A percentile compares a stretch with the other conserved stretches of the same genome.
phyloP scores from a whole-genome alignment of 805 yeast species.

The Candida sanyiensis region DNA sequence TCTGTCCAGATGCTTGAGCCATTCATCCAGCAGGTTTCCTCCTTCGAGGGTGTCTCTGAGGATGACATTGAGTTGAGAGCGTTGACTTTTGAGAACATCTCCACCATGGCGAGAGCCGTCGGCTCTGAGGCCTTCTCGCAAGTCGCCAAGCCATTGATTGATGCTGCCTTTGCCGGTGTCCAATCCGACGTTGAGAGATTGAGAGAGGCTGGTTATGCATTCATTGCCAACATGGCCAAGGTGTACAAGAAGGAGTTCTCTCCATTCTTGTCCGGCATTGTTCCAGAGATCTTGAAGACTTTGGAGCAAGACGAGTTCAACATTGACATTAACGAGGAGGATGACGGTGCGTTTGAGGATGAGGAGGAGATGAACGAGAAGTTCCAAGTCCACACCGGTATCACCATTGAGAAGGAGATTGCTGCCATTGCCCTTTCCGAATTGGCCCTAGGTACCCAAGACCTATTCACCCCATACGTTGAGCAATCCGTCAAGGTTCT shows the following conservation, averaged over 20 bases:
- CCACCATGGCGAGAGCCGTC: constrained; percentile 95
- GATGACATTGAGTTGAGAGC: constrained; percentile 91
- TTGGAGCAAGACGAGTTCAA: constrained; percentile 83
- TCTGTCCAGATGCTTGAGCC: constrained; percentile 80
- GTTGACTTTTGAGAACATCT: constrained; percentile 84
- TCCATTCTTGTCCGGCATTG: constrained; percentile 72
- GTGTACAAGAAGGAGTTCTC: constrained; percentile 90
- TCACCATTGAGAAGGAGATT: constrained; percentile 92
- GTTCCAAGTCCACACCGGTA: constrained; percentile 86
- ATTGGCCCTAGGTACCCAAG: constrained; percentile 81
- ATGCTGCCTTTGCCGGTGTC: constrained; percentile 78
- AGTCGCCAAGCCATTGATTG: constrained; percentile 81
- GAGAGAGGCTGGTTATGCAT: constrained; percentile 92
- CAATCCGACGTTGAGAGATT: constrained; percentile 75
- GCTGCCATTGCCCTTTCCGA: constrained; percentile 90
- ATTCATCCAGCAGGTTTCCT: constrained; percentile 63
- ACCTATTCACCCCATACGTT: constrained; percentile 70
- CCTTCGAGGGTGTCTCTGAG: constrained; percentile 72
- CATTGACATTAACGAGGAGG: constrained; percentile 51
- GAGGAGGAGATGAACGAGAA: constrained; percentile 63
- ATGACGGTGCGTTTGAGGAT: constrained; percentile 31
- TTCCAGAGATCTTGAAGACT: constrained; percentile 80
- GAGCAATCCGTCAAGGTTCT: constrained; percentile 61
- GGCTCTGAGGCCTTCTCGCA: constrained; percentile 84
- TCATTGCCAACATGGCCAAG: constrained; percentile 89